A percentile compares a stretch with the other conserved stretches of the same genome.
Evolutionary conservation across 1,139 yeast species (phyloP).

Genomic region (Pichia sp.): DNA sequence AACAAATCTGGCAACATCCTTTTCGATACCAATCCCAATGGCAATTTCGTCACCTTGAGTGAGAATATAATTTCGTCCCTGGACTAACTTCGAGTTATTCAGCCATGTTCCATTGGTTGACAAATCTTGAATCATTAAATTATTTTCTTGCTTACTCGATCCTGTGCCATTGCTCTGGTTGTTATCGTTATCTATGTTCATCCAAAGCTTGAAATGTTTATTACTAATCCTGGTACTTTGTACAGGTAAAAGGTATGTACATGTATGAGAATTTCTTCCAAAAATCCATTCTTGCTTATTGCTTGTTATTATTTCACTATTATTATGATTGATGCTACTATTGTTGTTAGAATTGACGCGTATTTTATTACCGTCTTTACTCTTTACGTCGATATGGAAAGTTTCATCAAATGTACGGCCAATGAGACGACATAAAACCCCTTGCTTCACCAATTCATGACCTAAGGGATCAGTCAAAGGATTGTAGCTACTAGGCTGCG

Average conservation of each 20-base stretch:
- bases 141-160: constrained; percentile 18
- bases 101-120: constrained; percentile 91
- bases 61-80: constrained; percentile 75
- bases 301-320: constrained; percentile 25
- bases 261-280: constrained; percentile 59
- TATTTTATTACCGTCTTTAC: constrained; percentile 26
- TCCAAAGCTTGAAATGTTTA: constrained; percentile 71
- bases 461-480: constrained; percentile 37
- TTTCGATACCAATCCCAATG: constrained; percentile 80
- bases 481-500: constrained; percentile 46
- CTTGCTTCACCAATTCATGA: constrained; percentile 35
- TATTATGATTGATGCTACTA: constrained; percentile 32
- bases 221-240: constrained; percentile 70
- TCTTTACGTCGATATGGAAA: constrained; percentile 30
- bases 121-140: constrained; percentile 59
- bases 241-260: constrained; percentile 58
- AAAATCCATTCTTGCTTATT: constrained; percentile 60
- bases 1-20: constrained; percentile 71
- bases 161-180: constrained; percentile 22
- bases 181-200: constrained; percentile 29
- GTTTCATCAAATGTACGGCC: constrained; percentile 44
- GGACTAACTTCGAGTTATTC: constrained; percentile 67
- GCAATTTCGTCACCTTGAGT: constrained; percentile 91
- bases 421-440: constrained; percentile 50
- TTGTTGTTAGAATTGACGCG: constrained; percentile 27